These are phyloP conservation scores for Lactarius vividus DNA, from an alignment of 768 basidiomycete genomes.

Conservation along the genomic window DNA sequence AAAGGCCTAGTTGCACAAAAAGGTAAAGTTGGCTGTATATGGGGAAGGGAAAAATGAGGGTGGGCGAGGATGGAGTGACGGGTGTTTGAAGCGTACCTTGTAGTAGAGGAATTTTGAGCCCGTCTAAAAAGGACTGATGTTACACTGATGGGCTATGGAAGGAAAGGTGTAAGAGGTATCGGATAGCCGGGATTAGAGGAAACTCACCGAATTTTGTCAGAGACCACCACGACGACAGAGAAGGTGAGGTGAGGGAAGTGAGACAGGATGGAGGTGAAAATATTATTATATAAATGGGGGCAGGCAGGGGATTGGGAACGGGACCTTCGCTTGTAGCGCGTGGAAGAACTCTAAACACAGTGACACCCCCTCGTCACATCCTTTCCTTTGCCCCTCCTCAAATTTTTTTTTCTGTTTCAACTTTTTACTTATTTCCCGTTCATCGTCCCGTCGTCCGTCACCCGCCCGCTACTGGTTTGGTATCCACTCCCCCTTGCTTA, in stretches of 20 bases:
- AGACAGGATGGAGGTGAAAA: constrained; percentile 10
- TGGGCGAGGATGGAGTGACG: constrained; percentile 28
- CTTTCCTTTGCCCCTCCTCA: constrained; percentile 4
- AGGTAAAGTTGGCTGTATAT: constrained; percentile 46
- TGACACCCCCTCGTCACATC: constrained; percentile 14
- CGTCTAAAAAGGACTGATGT: constrained; percentile 75
- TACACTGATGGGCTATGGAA: constrained; percentile 59
- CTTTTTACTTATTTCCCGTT: not conserved
- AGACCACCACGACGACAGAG: constrained; percentile 20
- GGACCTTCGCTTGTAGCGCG: constrained; percentile 23
- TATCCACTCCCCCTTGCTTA: not conserved
- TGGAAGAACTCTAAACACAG: constrained; percentile 21
- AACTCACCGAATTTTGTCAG: constrained; percentile 22
- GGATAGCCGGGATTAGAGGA: not conserved
- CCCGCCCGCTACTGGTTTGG: not conserved
- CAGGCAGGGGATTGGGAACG: constrained; percentile 7
- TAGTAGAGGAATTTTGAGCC: constrained; percentile 69
- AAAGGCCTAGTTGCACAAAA: constrained; percentile 62
- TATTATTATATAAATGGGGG: constrained; percentile 27
- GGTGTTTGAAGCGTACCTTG: constrained; percentile 45
- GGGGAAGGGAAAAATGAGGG: constrained; percentile 26
- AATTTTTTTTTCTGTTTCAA: not conserved
- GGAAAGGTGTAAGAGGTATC: constrained; percentile 9
- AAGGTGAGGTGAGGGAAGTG: constrained; percentile 18
- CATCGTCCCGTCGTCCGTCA: not conserved